Evolutionary conservation across 2,329 filamentous ascomycete genomes (phyloP), one percentile per base, ranked within the genome.

Genomic region (Ophioceras dolichostomum): DNA sequence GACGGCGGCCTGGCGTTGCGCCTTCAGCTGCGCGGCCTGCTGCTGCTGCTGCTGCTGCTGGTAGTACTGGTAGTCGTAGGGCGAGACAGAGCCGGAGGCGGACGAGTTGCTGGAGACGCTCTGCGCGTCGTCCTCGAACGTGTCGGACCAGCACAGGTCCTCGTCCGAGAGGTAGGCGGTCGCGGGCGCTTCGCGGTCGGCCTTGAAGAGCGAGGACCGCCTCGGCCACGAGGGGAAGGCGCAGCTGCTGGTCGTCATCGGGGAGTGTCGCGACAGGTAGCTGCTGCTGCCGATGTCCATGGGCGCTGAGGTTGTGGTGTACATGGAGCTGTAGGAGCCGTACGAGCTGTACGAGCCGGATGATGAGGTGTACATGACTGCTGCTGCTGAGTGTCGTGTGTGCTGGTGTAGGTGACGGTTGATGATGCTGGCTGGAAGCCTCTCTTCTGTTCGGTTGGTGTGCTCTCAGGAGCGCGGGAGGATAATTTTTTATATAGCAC

Each of bases 121-220:
- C 48, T 72, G 67, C 47, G 73, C 65, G 43, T 72, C 66, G 39
- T 44, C 41, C 46, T 71, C 66, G 39, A 66, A 63, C 45, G 62
- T 56, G 46, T 67, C 62, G 51, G 62, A 57, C 40, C 69, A 62
- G 55, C 73, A 69, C 39, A 79, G 67, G 47, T 79, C 75, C 56
- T 79, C 75, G 59, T 79, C 75, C 30, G 73, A 76, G 44, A 79
- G 62, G 55, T 67, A 75, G 1, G 70, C 71, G 3, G 68, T 67
- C 14, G 70, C 65, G 41, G 65, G 64, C 45, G 62, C 56, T 33
- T 61, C 55, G 38, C 51, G 50, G 46, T 59, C 53, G 38, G 56
- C 56, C 45, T 62, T 59, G 36, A 59, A 60, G 42, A 76, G 63
- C 28, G 68, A 71, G 13, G 64, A 59, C 30, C 71, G 62, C 40